Conservation (phyloP, 106 monocot genomes). For the Dioscorea zingiberensis region DNA sequence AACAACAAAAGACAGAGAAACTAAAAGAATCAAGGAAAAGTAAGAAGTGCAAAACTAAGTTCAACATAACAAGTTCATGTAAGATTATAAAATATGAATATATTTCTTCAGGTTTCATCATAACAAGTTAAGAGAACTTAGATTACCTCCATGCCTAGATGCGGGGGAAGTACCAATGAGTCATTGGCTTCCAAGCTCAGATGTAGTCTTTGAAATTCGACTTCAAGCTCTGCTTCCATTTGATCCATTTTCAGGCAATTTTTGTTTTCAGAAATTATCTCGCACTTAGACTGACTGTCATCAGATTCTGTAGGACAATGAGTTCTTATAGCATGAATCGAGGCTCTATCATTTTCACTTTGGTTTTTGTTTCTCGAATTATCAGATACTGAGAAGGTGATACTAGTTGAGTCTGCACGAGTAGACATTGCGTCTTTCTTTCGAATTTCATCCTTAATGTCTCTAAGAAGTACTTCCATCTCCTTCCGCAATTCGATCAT, state of each 20-base stretch:
- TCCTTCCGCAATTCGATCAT: slow-evolving; percentile 53
- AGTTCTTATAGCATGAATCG: not conserved
- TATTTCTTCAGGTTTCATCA: no score
- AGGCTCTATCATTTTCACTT: slow-evolving; percentile 14
- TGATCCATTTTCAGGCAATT: slow-evolving; percentile 23
- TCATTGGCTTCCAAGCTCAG: slow-evolving; percentile 16
- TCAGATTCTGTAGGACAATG: not conserved
- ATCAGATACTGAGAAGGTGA: slow-evolving; percentile 17
- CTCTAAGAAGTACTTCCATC: slow-evolving; percentile 62
- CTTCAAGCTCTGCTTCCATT: slow-evolving; percentile 75
- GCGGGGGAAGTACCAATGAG: slow-evolving; percentile 9
- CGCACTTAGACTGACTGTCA: not conserved
- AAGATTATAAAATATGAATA: not conserved
- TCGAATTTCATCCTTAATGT: slow-evolving; percentile 34
- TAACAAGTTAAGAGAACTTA: no score
- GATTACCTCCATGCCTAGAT: slow-evolving; percentile 39
- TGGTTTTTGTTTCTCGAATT: slow-evolving; percentile 15
- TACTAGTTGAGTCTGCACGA: slow-evolving; percentile 18
- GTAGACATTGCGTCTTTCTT: slow-evolving; percentile 18
- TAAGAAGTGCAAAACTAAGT: no score
- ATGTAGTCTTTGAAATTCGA: slow-evolving; percentile 53
- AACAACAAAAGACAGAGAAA: no score
- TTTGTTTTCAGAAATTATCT: not conserved
- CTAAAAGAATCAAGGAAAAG: not conserved
- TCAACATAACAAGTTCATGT: no score